Percentiles rank a stretch among this genome's conserved stretches.
These are phyloP conservation scores for Sequoiadendron giganteum DNA, from an alignment of 75 land plant genomes.

Conservation along the genomic window DNA sequence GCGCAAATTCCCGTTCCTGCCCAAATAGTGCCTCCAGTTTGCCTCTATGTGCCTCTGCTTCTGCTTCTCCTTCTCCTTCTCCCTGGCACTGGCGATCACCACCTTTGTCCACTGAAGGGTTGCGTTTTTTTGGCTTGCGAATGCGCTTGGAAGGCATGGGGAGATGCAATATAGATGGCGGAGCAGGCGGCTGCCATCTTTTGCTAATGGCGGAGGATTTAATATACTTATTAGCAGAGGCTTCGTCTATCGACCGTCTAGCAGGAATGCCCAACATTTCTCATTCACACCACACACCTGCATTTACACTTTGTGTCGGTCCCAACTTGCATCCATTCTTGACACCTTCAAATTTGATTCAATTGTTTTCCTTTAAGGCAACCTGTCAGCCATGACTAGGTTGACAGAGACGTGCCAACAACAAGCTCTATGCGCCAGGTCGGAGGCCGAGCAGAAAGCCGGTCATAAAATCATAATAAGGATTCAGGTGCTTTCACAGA, in stretches of 20 bases:
- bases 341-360: background rate
- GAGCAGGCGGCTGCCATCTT: constrained; percentile 19
- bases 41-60: background rate
- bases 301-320: background rate
- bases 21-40: constrained; percentile 40
- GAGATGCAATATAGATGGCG: background rate
- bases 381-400: background rate
- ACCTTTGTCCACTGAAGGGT: background rate
- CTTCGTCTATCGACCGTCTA: constrained; percentile 6
- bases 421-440: background rate
- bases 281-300: background rate
- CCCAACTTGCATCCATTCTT: background rate
- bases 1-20: constrained; percentile 27
- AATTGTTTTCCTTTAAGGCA: background rate
- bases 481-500: background rate
- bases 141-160: background rate
- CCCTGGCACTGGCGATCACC: background rate
- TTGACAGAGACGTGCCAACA: background rate
- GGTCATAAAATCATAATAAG: background rate
- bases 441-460: background rate
- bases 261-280: constrained; percentile 9
- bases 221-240: background rate
- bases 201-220: background rate
- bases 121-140: background rate
- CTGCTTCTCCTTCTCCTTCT: too few relatives aligned